Conservation (phyloP, 176 grass and related monocot genomes). For the Oryza glaberrima region DNA sequence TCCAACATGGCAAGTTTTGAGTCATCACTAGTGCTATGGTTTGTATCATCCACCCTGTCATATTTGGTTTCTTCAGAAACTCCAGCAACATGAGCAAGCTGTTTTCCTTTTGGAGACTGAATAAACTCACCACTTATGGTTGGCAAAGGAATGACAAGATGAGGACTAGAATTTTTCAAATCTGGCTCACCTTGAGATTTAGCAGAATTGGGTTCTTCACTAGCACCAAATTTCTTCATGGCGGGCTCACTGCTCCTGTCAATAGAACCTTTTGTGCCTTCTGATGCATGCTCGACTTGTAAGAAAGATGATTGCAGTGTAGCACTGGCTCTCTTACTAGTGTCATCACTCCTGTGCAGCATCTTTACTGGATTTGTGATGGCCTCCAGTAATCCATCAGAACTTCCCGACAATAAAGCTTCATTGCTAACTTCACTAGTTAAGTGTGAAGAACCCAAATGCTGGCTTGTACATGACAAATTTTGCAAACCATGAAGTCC, state of each 20-base stretch:
- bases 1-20: conserved; percentile 29
- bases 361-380: conserved; percentile 83
- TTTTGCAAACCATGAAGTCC: conserved; percentile 37
- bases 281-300: conserved; percentile 30
- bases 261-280: conserved; percentile 35
- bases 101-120: conserved; percentile 47
- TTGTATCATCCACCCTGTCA: conserved; percentile 34
- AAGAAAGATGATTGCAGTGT: conserved; percentile 55
- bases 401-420: conserved; percentile 45
- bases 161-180: conserved; percentile 34
- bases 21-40: conserved; percentile 33
- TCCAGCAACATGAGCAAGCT: conserved; percentile 40
- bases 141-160: conserved; percentile 29
- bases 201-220: conserved; percentile 35
- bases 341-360: conserved; percentile 51
- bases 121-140: conserved; percentile 31
- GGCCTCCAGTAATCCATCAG: conserved; percentile 82
- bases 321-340: conserved; percentile 9
- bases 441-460: conserved; percentile 27
- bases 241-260: conserved; percentile 26
- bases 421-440: conserved; percentile 40
- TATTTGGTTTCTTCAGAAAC: conserved; percentile 49
- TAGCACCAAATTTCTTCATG: conserved; percentile 14
- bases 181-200: conserved; percentile 38
- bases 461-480: conserved; percentile 36